These are phyloP conservation scores for Tricholoma flavovirens DNA, from an alignment of 768 basidiomycete genomes.

Conservation along the genomic window DNA sequence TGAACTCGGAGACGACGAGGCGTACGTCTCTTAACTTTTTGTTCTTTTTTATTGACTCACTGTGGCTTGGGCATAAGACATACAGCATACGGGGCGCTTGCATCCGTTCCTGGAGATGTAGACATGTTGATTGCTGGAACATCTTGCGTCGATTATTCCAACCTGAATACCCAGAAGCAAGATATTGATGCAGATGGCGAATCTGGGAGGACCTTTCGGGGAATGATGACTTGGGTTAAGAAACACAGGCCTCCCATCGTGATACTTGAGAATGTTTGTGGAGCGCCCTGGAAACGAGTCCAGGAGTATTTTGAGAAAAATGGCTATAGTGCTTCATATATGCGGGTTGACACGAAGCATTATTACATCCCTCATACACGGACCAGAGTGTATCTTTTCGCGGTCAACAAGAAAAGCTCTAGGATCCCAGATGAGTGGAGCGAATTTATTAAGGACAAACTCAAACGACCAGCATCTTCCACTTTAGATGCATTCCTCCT, in stretches of 20 bases:
- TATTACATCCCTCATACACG: slow-evolving; percentile 96
- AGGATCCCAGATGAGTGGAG: slow-evolving; percentile 67
- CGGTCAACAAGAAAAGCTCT: slow-evolving; percentile 60
- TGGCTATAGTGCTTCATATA: slow-evolving; percentile 66
- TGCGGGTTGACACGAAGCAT: slow-evolving; percentile 77
- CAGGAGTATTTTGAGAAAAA: slow-evolving; percentile 66
- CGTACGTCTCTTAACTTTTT: slow-evolving; percentile 42
- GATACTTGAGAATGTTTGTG: slow-evolving; percentile 90
- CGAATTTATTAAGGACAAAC: slow-evolving; percentile 46
- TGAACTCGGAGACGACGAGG: slow-evolving; percentile 73
- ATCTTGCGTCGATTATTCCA: slow-evolving; percentile 97
- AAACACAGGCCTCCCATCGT: slow-evolving; percentile 87
- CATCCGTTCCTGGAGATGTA: slow-evolving; percentile 82
- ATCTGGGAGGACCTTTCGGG: slow-evolving; percentile 88
- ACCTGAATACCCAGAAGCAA: slow-evolving; percentile 88
- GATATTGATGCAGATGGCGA: slow-evolving; percentile 86
- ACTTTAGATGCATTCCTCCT: slow-evolving; percentile 91
- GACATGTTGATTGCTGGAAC: slow-evolving; percentile 92
- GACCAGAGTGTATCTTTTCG: slow-evolving; percentile 82
- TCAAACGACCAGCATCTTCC: slow-evolving; percentile 81
- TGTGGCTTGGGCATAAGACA: slow-evolving; percentile 42
- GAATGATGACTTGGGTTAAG: slow-evolving; percentile 91
- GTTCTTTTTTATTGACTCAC: not conserved
- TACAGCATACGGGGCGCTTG: slow-evolving; percentile 87
- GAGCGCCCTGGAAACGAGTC: slow-evolving; percentile 83